phyloP scores from a whole-genome alignment of 23 red algal species.

The Gracilaria vermiculophylla region DNA sequence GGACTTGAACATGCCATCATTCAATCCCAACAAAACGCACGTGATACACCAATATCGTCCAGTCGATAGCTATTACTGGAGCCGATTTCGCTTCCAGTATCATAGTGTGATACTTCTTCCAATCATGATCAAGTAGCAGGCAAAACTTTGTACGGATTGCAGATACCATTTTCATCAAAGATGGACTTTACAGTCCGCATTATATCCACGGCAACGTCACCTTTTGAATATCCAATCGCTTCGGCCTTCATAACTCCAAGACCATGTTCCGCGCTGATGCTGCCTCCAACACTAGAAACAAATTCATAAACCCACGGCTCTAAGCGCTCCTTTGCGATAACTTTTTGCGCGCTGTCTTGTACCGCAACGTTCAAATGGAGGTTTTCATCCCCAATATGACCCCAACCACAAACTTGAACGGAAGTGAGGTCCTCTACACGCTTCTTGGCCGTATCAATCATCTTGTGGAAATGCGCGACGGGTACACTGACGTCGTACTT shows the following conservation, averaged over 20 bases:
- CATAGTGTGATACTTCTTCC: too few relatives aligned
- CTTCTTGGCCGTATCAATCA: conserved; percentile 56
- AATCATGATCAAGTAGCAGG: neutral
- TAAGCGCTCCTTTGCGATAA: conserved; percentile 20
- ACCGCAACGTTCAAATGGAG: conserved; percentile 89
- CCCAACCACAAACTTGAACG: conserved; percentile 74
- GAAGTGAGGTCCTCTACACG: conserved; percentile 40
- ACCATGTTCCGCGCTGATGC: conserved; percentile 95
- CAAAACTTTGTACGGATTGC: conserved; percentile 96
- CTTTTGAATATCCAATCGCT: conserved; percentile 75
- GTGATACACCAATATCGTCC: too few relatives aligned
- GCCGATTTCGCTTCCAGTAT: too few relatives aligned
- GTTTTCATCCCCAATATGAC: conserved; percentile 97
- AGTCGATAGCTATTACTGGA: too few relatives aligned
- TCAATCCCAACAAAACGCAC: too few relatives aligned
- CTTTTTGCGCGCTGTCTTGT: neutral
- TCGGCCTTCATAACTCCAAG: conserved; percentile 84
- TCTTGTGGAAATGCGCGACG: conserved; percentile 63
- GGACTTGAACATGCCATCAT: too few relatives aligned
- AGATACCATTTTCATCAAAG: conserved; percentile 85
- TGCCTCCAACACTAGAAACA: conserved; percentile 69
- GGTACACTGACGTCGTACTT: conserved; percentile 98
- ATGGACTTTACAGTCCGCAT: conserved; percentile 83
- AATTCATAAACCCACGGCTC: conserved; percentile 97
- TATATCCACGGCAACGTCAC: conserved; percentile 51